phyloP scores from a whole-genome alignment of 2,329 filamentous ascomycete species.

The Penicillium sp. region DNA sequence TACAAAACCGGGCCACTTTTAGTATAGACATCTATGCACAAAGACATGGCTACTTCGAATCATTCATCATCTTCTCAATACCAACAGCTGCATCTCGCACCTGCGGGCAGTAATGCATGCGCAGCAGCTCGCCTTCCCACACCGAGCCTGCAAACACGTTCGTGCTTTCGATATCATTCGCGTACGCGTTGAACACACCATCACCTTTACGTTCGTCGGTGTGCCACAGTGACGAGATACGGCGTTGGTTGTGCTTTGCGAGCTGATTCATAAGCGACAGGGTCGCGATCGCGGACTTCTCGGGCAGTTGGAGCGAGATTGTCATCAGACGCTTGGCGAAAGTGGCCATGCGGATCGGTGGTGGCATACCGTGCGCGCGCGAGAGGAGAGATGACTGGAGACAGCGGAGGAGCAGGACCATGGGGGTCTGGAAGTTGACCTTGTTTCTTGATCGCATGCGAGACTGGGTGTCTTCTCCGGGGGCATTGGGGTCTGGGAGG shows the following conservation, averaged over 20 bases:
- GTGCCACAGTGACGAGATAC: slow-evolving; percentile 83
- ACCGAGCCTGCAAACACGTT: slow-evolving; percentile 88
- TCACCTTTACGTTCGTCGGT: slow-evolving; percentile 92
- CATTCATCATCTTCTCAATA: slow-evolving; percentile 61
- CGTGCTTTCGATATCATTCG: slow-evolving; percentile 71
- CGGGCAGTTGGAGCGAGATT: slow-evolving; percentile 75
- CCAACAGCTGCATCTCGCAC: slow-evolving; percentile 69
- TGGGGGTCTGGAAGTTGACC: slow-evolving; percentile 92
- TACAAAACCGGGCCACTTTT: not conserved
- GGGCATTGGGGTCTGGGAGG: slow-evolving; percentile 60
- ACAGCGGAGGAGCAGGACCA: slow-evolving; percentile 83
- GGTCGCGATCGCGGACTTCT: slow-evolving; percentile 79
- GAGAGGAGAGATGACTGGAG: slow-evolving; percentile 78
- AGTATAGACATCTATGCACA: slow-evolving; percentile 14
- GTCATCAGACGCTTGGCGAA: slow-evolving; percentile 91
- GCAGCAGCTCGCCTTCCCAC: slow-evolving; percentile 88
- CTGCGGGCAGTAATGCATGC: slow-evolving; percentile 79
- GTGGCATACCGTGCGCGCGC: slow-evolving; percentile 66
- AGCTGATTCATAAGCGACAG: slow-evolving; percentile 74
- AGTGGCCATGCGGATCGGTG: slow-evolving; percentile 78
- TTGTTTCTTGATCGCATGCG: slow-evolving; percentile 54
- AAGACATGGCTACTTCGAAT: slow-evolving; percentile 25
- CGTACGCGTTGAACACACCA: slow-evolving; percentile 72
- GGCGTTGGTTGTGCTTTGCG: slow-evolving; percentile 73
- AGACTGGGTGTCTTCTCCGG: slow-evolving; percentile 33